A percentile compares a stretch with the other conserved stretches of the same genome.
Evolutionary conservation across 306 rosid species (phyloP).

Genomic region (peach (Prunus persica)): DNA sequence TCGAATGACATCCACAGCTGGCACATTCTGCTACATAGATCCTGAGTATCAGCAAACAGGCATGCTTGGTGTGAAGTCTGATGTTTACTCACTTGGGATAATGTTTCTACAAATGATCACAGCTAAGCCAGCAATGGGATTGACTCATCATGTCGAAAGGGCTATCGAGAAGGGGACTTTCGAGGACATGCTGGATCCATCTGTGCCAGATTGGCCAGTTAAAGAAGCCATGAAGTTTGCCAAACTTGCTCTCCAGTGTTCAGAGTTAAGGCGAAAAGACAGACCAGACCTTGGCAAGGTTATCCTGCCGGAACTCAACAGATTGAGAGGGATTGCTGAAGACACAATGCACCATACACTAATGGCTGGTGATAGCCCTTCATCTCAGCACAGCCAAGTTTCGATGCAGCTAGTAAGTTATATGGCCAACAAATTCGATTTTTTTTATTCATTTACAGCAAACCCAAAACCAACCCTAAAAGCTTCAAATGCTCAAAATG

Average conservation of each 20-base stretch:
- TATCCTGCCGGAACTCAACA: conserved; percentile 67
- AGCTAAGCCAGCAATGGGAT: conserved; percentile 83
- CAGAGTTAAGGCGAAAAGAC: conserved; percentile 76
- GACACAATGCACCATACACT: conserved; percentile 16
- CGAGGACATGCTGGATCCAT: conserved; percentile 59
- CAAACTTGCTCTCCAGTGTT: conserved; percentile 61
- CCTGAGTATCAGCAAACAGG: conserved; percentile 98
- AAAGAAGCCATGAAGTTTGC: conserved; percentile 63
- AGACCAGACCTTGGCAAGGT: conserved; percentile 77
- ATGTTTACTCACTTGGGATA: conserved; percentile 84
- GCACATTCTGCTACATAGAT: conserved; percentile 93
- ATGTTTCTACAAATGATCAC: conserved; percentile 78
- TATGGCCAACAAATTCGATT: neutral
- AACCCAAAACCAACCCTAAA: neutral
- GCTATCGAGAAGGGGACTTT: conserved; percentile 67
- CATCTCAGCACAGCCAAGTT: conserved; percentile 41
- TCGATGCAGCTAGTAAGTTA: conserved; percentile 55
- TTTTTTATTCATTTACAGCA: neutral
- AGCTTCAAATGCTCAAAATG: neutral
- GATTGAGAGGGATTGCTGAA: conserved; percentile 60
- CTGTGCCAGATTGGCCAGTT: conserved; percentile 74
- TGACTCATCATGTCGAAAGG: conserved; percentile 68
- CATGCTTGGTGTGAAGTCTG: conserved; percentile 91
- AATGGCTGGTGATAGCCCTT: conserved; percentile 15
- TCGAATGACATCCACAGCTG: conserved; percentile 84